Conservation (phyloP, 176 grass and related monocot species). For the Stipa capillata region DNA sequence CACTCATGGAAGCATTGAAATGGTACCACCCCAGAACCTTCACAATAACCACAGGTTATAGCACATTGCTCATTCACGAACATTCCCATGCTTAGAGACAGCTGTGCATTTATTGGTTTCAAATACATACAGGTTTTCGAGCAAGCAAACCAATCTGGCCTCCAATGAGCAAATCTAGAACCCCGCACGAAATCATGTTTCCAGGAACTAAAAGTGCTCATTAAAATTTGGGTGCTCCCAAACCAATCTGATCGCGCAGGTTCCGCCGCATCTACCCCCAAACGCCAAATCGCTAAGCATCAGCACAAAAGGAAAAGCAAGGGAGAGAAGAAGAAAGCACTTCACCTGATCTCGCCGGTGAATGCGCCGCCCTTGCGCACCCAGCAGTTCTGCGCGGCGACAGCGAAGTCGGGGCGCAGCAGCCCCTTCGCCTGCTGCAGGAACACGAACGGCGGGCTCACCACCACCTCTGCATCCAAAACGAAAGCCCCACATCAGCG, state of each 20-base stretch:
- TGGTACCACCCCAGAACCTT: not conserved
- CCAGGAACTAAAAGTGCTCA: not conserved
- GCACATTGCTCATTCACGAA: not conserved
- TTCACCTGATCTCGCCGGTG: constrained; percentile 90
- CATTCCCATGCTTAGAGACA: not conserved
- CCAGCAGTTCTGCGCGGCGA: constrained; percentile 90
- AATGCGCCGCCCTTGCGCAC: constrained; percentile 81
- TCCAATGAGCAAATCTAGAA: not conserved
- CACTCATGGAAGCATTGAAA: not conserved
- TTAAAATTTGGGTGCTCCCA: not conserved
- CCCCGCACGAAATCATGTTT: not conserved
- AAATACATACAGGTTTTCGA: too few relatives aligned
- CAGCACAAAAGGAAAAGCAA: not conserved
- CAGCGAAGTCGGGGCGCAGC: constrained; percentile 61
- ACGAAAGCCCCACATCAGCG: constrained; percentile 5
- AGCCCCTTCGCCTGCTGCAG: constrained; percentile 59
- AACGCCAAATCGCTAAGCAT: not conserved
- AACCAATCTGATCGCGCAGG: not conserved
- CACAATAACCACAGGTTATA: not conserved
- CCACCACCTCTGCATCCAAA: constrained; percentile 65
- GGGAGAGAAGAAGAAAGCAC: not conserved
- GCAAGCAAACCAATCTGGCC: not conserved
- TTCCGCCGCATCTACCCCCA: not conserved
- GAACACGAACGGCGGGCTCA: constrained; percentile 89
- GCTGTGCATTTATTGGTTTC: not conserved